Base-by-base conservation (phyloP, 2,329 filamentous ascomycete genomes). In the Aspergillus glaucus region DNA sequence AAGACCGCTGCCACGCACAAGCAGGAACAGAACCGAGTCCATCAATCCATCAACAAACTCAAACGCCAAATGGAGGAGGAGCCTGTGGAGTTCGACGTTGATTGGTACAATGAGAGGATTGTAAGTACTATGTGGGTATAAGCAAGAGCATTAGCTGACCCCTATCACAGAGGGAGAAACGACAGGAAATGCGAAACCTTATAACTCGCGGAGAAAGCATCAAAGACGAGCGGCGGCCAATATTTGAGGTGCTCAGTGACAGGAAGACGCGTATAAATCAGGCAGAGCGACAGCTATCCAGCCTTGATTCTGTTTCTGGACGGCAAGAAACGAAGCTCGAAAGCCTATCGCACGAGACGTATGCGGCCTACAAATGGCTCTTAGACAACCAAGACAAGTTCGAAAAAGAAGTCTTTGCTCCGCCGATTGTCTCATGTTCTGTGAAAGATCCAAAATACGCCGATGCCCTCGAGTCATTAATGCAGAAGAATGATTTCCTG, bases 331-430 rank as follows among this genome's bases (percentile, higher is more conserved):
- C 71, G 44, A 81, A 85, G 55, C 77, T 98, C 47, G 75, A 74
- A 46, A 75, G 64, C 5, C 14, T 78, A 0, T 86, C 84, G 9
- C 63, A 63, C 0, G 87, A 96, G 49, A 81, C 86, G 2, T 79
- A 79, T 9, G 73, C 64, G 55, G 89, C 84, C 2, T 95, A 88
- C 83, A 76, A 84, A 39, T 98, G 92, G 91, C 78, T 97, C 45
- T 79, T 88, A 61, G 67, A 81, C 2, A 82, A 98, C 63, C 78
- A 78, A 50, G 64, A 77, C 47, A 68, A 79, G 44, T 93, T 96
- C 55, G 80, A 87, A 61, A 82, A 86, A 55, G 78, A 86, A 50
- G 84, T 96, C 4, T 89, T 86, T 62, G 89, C 87, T 0, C 91
- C 91, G 5, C 84, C 91, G 0, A 80, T 93, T 61, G 74, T 95